Evolutionary conservation across 1,284 basidiomycete species (phyloP).

Genomic region (Phellinidium pouzarii): DNA sequence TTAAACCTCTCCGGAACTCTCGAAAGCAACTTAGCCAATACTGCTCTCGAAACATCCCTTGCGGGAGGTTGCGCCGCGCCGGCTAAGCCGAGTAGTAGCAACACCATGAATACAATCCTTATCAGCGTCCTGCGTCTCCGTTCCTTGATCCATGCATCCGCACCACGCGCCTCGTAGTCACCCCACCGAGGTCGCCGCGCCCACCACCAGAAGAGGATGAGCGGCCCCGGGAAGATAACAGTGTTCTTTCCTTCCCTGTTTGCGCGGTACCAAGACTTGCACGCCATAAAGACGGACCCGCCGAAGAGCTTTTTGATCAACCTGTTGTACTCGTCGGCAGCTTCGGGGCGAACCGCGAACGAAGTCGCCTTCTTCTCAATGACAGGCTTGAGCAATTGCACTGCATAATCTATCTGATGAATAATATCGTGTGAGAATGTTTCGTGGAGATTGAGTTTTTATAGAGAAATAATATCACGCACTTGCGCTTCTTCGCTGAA

Average conservation of each 20-base stretch:
- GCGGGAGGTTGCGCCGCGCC: no score
- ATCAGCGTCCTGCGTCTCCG: background rate
- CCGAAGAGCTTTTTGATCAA: slow-evolving; percentile 23
- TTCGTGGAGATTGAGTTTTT: no score
- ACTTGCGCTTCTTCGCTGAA: slow-evolving; percentile 28
- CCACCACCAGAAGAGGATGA: slow-evolving; percentile 29
- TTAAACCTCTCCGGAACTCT: background rate
- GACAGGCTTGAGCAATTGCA: slow-evolving; percentile 28
- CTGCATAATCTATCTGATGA: slow-evolving; percentile 23
- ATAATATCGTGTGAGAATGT: background rate
- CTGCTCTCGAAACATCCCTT: background rate
- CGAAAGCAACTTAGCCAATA: background rate
- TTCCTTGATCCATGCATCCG: slow-evolving; percentile 23
- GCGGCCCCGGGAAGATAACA: slow-evolving; percentile 26
- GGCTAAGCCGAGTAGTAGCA: background rate
- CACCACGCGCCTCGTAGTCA: slow-evolving; percentile 23
- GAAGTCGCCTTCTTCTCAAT: slow-evolving; percentile 24
- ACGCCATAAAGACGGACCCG: slow-evolving; percentile 24
- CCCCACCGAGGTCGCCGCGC: slow-evolving; percentile 25
- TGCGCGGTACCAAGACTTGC: slow-evolving; percentile 26
- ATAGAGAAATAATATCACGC: background rate
- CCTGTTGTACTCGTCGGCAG: slow-evolving; percentile 26
- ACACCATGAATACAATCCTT: background rate
- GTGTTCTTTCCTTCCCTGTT: slow-evolving; percentile 24
- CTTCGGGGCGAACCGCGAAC: slow-evolving; percentile 24